Percentiles rank a stretch among this genome's conserved stretches.
Conservation (phyloP, 805 yeast species). For the Lachancea sp. region DNA sequence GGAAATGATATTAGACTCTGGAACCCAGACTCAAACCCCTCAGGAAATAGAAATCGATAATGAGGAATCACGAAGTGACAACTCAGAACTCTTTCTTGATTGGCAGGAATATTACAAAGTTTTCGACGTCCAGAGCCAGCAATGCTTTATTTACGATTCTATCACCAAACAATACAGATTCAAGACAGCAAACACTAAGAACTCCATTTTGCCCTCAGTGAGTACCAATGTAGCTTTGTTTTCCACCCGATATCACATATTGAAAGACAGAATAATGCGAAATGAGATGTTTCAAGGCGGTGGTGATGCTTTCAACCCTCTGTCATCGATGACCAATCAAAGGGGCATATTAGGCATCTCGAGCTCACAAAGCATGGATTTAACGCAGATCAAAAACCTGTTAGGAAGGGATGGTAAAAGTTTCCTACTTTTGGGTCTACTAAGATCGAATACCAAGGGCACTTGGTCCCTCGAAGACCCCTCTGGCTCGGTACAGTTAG, state of each 20-base stretch:
- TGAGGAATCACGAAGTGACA: constrained; percentile 3
- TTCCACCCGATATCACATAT: constrained; percentile 50
- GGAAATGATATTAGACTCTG: constrained; percentile 10
- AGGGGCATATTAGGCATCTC: constrained; percentile 17
- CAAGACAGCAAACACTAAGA: constrained; percentile 11
- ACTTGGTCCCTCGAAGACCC: constrained; percentile 76
- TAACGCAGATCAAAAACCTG: constrained; percentile 76
- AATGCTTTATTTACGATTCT: constrained; percentile 55
- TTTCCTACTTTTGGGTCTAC: constrained; percentile 72
- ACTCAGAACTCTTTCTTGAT: constrained; percentile 30
- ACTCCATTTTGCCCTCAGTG: constrained; percentile 23
- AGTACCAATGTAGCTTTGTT: constrained; percentile 38
- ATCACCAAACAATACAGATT: constrained; percentile 53
- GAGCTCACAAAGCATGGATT: constrained; percentile 25
- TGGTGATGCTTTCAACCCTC: constrained; percentile 31
- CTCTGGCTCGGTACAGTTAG: constrained; percentile 65
- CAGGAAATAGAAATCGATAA: background rate
- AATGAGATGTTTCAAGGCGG: constrained; percentile 61
- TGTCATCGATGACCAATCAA: constrained; percentile 28
- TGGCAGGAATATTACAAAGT: constrained; percentile 72
- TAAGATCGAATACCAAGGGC: constrained; percentile 58
- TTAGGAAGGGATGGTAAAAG: constrained; percentile 76
- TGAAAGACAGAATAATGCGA: constrained; percentile 66
- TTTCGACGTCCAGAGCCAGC: constrained; percentile 59
- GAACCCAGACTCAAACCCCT: background rate